phyloP scores from a whole-genome alignment of 257 asterid species.

The Primulina eburnea region DNA sequence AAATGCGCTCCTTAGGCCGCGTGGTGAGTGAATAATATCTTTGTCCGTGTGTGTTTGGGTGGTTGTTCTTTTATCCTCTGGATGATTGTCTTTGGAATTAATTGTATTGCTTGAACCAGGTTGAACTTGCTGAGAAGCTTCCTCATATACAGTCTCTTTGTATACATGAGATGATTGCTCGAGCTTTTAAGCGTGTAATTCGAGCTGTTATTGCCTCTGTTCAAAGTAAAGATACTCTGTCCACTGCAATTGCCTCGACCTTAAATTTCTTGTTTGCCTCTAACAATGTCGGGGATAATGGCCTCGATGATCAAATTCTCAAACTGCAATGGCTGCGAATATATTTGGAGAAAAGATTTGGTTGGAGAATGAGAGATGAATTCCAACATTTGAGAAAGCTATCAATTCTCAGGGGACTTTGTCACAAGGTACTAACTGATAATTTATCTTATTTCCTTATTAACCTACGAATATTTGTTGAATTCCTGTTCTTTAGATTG shows the following conservation, averaged over 20 bases:
- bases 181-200: conserved; percentile 87
- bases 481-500: conserved; percentile 58
- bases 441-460: conserved; percentile 19
- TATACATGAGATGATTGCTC: conserved; percentile 97
- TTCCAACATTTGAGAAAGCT: conserved; percentile 67
- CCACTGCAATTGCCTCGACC: conserved; percentile 71
- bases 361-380: conserved; percentile 79
- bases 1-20: conserved; percentile 86
- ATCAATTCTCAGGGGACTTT: conserved; percentile 89
- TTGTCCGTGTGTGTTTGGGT: neutral
- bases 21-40: conserved; percentile 62
- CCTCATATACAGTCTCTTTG: conserved; percentile 98
- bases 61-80: neutral
- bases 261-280: conserved; percentile 88
- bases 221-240: conserved; percentile 49
- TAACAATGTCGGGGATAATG: conserved; percentile 36
- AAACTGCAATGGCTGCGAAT: conserved; percentile 69
- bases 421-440: conserved; percentile 72
- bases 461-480: conserved; percentile 25
- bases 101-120: conserved; percentile 56
- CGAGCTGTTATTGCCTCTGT: conserved; percentile 94
- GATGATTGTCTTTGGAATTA: conserved; percentile 17
- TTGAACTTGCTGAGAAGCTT: conserved; percentile 91
- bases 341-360: conserved; percentile 65
- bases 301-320: conserved; percentile 43